phyloP scores from a whole-genome alignment of 371 early-diverging fungal species.

The Cokeromyces recurvatus region DNA sequence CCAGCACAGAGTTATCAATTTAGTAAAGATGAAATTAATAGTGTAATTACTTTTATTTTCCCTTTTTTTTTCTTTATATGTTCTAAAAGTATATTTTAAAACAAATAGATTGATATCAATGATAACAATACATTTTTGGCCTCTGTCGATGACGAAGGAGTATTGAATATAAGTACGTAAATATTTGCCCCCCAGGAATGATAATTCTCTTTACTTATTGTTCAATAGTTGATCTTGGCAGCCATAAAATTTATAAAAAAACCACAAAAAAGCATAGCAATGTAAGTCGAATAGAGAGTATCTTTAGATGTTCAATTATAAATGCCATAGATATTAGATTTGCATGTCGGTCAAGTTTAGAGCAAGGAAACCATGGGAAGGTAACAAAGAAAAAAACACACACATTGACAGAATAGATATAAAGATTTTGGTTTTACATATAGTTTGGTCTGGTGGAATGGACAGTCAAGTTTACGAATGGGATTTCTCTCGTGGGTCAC shows the following conservation, averaged over 20 bases:
- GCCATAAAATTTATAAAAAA: slow-evolving; percentile 36
- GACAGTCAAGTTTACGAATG: slow-evolving; percentile 39
- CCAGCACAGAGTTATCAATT: slow-evolving; percentile 24
- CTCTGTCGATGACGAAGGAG: slow-evolving; percentile 41
- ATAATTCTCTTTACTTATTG: neutral
- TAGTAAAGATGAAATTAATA: slow-evolving; percentile 43
- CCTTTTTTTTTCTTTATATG: neutral
- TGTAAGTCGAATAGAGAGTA: slow-evolving; percentile 10
- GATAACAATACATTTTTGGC: slow-evolving; percentile 34
- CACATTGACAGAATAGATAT: too few species aligned
- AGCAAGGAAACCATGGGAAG: slow-evolving; percentile 44
- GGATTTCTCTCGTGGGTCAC: slow-evolving; percentile 41
- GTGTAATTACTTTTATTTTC: slow-evolving; percentile 12
- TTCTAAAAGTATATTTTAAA: too few species aligned
- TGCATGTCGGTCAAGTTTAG: slow-evolving; percentile 42
- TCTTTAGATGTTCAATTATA: too few species aligned
- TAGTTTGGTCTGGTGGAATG: slow-evolving; percentile 51
- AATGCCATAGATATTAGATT: slow-evolving; percentile 26
- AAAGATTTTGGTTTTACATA: neutral
- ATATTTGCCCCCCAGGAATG: neutral
- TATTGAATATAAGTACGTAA: slow-evolving; percentile 32
- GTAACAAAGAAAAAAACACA: slow-evolving; percentile 13
- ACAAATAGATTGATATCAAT: slow-evolving; percentile 45
- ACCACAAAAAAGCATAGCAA: slow-evolving; percentile 33
- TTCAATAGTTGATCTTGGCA: slow-evolving; percentile 34